Evolutionary conservation across 192 early-diverging fungal genomes (phyloP), one percentile per base, ranked within the genome.

Genomic region (Mortierella alpina): DNA sequence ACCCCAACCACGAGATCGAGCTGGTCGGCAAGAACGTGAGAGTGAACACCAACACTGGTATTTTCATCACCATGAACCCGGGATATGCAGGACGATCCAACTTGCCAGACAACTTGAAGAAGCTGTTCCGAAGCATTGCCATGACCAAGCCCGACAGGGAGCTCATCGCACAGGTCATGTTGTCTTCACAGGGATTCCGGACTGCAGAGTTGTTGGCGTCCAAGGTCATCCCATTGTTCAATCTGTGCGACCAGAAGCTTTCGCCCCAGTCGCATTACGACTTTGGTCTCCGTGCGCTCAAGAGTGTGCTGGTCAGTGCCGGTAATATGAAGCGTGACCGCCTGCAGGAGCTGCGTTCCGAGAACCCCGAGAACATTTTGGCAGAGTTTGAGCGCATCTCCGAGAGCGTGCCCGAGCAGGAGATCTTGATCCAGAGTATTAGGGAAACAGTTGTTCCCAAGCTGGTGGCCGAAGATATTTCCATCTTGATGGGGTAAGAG

Each of bases 51-150:
- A 91, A 96, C 73, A 99, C 98, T 8, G 98, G 97, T 61, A 94
- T 97, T 68, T 97, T 98, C 79, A 97, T 98, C 70, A 98, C 98
- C 47, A 98, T 98, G 96, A 99, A 99, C 83, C 98, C 98, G 23
- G 98, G 97, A 31, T 99, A 99, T 86, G 96, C 97, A 39, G 98
- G 98, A 11, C 93, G 98, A 42, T 98, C 96, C 42, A 98, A 98
- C 71, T 85, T 99, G 63, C 98, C 98, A 4, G 98, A 99, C 80
- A 99, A 99, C 64, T 82, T 99, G 69, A 98, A 97, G 85, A 99
- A 98, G 87, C 89, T 99, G 59, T 99, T 99, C 95, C 87, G 98
- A 42, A 95, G 93, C 76, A 93, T 99, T 66, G 98, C 98, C 45
- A 99, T 99, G 98, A 99, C 97, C 9, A 94, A 95, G 66, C 98